Evolutionary conservation across 176 grass and related monocot genomes (phyloP).

Genomic region (Secale cereale): DNA sequence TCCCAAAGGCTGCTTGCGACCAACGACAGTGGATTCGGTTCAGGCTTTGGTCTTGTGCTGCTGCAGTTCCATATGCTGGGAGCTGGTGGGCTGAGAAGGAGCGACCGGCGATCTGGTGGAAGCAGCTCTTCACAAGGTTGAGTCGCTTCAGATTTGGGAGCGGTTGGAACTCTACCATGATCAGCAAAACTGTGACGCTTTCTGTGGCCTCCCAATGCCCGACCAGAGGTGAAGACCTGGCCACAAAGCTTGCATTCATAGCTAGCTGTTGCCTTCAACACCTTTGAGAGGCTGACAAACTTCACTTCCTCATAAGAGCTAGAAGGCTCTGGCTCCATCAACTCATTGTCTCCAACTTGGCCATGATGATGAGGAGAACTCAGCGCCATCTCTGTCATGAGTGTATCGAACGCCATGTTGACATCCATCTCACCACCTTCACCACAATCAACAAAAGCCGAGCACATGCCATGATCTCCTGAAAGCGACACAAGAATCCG

Average conservation of each 20-base stretch:
- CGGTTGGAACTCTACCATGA: neutral
- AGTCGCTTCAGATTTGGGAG: neutral
- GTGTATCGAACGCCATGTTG: neutral
- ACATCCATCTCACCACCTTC: neutral
- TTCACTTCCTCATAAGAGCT: slow-evolving; percentile 25
- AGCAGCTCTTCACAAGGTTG: slow-evolving; percentile 6
- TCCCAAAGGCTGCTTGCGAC: neutral
- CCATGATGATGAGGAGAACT: neutral
- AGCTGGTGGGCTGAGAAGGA: slow-evolving; percentile 2
- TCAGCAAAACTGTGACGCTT: slow-evolving; percentile 19
- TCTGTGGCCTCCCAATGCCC: slow-evolving; percentile 43
- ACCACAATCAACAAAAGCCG: neutral
- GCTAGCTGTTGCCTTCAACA: slow-evolving; percentile 5
- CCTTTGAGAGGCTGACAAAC: slow-evolving; percentile 20
- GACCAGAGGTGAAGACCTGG: slow-evolving; percentile 25
- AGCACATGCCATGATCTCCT: slow-evolving; percentile 17
- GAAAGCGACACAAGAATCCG: slow-evolving; percentile 41
- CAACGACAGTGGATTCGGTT: slow-evolving; percentile 10
- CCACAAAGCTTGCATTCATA: slow-evolving; percentile 36
- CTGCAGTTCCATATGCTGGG: neutral
- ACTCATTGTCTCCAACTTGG: neutral
- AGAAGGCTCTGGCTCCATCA: slow-evolving; percentile 14
- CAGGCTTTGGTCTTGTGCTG: neutral
- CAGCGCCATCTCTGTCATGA: neutral
- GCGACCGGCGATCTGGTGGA: neutral